These are phyloP conservation scores for Balamuthia mandrillaris DNA, from an alignment of 208 protist genomes.

Conservation along the genomic window DNA sequence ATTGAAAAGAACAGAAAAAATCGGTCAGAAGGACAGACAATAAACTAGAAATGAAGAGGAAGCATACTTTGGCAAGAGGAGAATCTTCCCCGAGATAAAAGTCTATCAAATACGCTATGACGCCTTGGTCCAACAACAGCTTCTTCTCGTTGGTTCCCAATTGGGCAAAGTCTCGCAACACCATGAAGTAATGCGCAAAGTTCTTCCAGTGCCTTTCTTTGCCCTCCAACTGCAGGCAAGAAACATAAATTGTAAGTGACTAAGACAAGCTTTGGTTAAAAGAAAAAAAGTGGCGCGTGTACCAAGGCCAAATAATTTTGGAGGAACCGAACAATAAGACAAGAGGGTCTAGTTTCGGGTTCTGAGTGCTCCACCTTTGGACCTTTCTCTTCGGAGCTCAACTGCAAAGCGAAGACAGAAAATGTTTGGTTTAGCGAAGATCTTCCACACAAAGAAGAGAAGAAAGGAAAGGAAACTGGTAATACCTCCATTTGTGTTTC, in stretches of 20 bases:
- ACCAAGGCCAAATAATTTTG: neutral
- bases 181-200: slow-evolving; percentile 53
- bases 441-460: neutral
- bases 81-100: slow-evolving; percentile 57
- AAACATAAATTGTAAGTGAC: neutral
- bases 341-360: too few relatives aligned
- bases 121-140: slow-evolving; percentile 33
- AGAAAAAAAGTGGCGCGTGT: neutral
- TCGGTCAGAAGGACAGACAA: neutral
- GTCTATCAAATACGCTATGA: slow-evolving; percentile 48
- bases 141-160: slow-evolving; percentile 43
- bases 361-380: too few relatives aligned
- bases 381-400: too few relatives aligned
- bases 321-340: neutral
- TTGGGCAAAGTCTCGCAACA: slow-evolving; percentile 49
- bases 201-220: slow-evolving; percentile 50
- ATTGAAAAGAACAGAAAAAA: neutral
- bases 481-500: neutral
- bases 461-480: neutral
- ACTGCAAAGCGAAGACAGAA: too few relatives aligned
- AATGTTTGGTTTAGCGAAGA: neutral
- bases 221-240: neutral
- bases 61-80: slow-evolving; percentile 16
- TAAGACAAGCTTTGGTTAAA: neutral
- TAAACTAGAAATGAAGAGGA: neutral